phyloP scores from a whole-genome alignment of 306 rosid genomes.

The Comarum palustre region DNA sequence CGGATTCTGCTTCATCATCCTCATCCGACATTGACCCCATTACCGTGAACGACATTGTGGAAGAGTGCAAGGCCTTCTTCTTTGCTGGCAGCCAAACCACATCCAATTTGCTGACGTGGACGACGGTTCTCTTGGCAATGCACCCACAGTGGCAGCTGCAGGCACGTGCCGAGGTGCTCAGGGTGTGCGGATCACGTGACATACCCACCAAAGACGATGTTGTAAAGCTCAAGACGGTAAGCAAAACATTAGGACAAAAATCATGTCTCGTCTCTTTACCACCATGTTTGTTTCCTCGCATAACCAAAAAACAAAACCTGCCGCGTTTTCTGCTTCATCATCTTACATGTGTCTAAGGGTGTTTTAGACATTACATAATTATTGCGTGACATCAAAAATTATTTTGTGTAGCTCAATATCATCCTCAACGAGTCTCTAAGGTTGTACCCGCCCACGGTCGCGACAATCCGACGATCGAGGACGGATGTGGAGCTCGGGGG shows the following conservation, averaged over 20 bases:
- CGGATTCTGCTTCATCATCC: conserved; percentile 22
- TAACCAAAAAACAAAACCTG: conserved; percentile 26
- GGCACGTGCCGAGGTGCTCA: conserved; percentile 89
- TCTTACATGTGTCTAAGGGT: not conserved
- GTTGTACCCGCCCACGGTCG: conserved; percentile 80
- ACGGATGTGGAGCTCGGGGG: conserved; percentile 67
- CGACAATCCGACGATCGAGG: conserved; percentile 71
- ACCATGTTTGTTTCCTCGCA: conserved; percentile 30
- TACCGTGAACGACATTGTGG: conserved; percentile 83
- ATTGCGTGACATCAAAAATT: conserved; percentile 14
- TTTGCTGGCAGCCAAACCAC: conserved; percentile 99
- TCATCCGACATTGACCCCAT: conserved; percentile 29
- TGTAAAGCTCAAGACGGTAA: conserved; percentile 84
- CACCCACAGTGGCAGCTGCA: conserved; percentile 91
- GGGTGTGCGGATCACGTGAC: conserved; percentile 85
- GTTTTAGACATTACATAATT: not conserved
- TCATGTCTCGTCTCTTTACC: conserved; percentile 41
- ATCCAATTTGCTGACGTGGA: conserved; percentile 98
- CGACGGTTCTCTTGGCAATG: conserved; percentile 89
- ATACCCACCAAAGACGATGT: conserved; percentile 69
- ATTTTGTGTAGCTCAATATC: conserved; percentile 66
- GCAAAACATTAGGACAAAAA: conserved; percentile 27
- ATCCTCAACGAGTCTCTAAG: conserved; percentile 84
- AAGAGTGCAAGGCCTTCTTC: conserved; percentile 96
- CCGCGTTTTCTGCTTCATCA: conserved; percentile 26